A percentile compares a stretch with the other conserved stretches of the same genome.
phyloP scores from a whole-genome alignment of 345 rosid species.

The Eucalyptus regnans region DNA sequence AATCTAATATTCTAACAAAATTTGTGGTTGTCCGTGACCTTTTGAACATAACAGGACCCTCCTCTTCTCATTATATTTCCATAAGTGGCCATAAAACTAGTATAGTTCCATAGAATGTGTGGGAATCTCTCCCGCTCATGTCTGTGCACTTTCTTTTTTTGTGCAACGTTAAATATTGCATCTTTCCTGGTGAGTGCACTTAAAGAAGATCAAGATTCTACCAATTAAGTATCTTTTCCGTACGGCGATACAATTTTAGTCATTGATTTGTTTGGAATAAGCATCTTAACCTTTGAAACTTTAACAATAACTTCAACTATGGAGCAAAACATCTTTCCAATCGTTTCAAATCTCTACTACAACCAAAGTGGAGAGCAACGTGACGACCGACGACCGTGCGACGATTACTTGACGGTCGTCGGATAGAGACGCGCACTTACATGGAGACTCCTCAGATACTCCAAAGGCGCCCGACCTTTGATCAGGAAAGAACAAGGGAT shows the following conservation, averaged over 20 bases:
- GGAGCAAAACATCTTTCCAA: neutral
- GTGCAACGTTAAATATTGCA: neutral
- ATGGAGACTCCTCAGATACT: neutral
- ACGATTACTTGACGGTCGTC: neutral
- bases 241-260: neutral
- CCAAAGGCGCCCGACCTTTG: neutral
- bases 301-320: neutral
- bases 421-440: neutral
- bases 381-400: neutral
- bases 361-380: neutral
- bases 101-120: neutral
- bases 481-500: neutral
- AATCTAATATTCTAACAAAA: too few species aligned
- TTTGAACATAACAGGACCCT: neutral
- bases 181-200: neutral
- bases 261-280: neutral
- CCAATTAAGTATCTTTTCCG: neutral
- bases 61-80: neutral
- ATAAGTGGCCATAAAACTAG: neutral
- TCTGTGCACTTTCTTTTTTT: neutral
- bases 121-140: neutral
- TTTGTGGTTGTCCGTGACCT: neutral
- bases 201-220: neutral
- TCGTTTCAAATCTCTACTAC: neutral
- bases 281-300: neutral